Conservation (phyloP, 1,284 basidiomycete species). For the Gymnopus androsaceus region DNA sequence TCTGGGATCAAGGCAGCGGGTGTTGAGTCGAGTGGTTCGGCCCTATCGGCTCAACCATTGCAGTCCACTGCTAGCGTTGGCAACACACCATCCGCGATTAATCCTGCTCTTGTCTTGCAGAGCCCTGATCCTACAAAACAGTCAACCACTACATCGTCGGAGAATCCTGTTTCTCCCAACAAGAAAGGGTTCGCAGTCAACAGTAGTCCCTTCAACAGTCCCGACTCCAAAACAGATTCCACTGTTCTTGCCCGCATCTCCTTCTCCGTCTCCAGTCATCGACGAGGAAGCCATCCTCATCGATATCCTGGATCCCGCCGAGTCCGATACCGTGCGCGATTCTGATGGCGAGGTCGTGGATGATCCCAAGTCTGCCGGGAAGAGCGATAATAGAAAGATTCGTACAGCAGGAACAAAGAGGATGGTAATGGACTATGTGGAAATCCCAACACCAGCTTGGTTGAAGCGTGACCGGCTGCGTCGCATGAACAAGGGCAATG, state of each 20-base stretch:
- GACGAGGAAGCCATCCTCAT: background rate
- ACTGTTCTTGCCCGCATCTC: background rate
- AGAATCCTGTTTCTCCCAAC: background rate
- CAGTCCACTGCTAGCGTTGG: too few species aligned
- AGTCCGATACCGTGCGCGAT: background rate
- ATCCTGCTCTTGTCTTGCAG: too few species aligned
- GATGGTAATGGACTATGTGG: slow-evolving; percentile 15
- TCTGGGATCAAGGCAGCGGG: too few species aligned
- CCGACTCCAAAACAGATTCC: background rate
- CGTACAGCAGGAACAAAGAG: background rate
- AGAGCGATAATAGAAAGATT: background rate
- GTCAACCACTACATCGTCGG: background rate
- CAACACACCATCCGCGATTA: too few species aligned
- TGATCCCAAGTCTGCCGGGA: background rate
- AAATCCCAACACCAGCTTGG: slow-evolving; percentile 28
- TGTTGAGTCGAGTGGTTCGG: too few species aligned
- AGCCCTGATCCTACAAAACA: too few species aligned
- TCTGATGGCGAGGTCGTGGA: background rate
- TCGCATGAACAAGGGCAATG: background rate
- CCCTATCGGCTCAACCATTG: too few species aligned
- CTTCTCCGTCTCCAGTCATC: background rate
- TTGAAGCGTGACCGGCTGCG: slow-evolving; percentile 19
- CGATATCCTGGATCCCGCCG: background rate
- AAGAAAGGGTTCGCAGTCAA: too few species aligned
- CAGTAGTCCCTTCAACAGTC: background rate